phyloP scores from a whole-genome alignment of 1,284 basidiomycete species.

The Cryptococcus sp. region DNA sequence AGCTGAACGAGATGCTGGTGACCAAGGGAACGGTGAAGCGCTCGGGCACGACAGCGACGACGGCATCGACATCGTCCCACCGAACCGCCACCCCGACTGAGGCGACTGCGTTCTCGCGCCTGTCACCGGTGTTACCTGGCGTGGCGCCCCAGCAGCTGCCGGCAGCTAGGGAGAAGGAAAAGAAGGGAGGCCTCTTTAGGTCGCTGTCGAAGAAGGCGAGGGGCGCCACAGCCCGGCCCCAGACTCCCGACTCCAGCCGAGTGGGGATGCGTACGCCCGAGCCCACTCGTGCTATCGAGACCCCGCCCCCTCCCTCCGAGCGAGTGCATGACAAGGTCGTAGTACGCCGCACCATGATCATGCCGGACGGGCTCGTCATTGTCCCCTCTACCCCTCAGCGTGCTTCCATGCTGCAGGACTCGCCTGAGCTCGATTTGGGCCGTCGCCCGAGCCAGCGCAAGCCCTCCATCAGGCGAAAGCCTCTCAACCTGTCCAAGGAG shows the following conservation, averaged over 20 bases:
- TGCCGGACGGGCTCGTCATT: slow-evolving; percentile 24
- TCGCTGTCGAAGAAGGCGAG: slow-evolving; percentile 25
- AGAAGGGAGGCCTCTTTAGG: slow-evolving; percentile 23
- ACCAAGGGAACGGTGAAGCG: slow-evolving; percentile 25
- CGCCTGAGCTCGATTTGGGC: slow-evolving; percentile 5
- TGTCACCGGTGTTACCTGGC: background rate
- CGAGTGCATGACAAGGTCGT: slow-evolving; percentile 15
- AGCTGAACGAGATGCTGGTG: slow-evolving; percentile 36
- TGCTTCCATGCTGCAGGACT: slow-evolving; percentile 1
- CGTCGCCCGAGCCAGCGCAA: slow-evolving; percentile 17
- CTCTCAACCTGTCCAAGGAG: slow-evolving; percentile 35
- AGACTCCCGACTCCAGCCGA: background rate
- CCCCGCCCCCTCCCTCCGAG: background rate
- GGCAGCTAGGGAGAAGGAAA: slow-evolving; percentile 10
- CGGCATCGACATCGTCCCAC: background rate
- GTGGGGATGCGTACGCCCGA: background rate
- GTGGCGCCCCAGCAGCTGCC: background rate
- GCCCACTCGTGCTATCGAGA: background rate
- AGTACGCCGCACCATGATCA: slow-evolving; percentile 35
- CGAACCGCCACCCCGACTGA: background rate
- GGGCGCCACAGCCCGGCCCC: slow-evolving; percentile 2
- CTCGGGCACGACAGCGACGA: background rate
- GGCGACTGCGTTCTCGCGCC: background rate
- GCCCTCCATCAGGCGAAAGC: slow-evolving; percentile 40
- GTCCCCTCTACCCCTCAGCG: slow-evolving; percentile 17